Conservation (phyloP, 1,284 basidiomycete genomes). For the Anthracocystis walkeri region DNA sequence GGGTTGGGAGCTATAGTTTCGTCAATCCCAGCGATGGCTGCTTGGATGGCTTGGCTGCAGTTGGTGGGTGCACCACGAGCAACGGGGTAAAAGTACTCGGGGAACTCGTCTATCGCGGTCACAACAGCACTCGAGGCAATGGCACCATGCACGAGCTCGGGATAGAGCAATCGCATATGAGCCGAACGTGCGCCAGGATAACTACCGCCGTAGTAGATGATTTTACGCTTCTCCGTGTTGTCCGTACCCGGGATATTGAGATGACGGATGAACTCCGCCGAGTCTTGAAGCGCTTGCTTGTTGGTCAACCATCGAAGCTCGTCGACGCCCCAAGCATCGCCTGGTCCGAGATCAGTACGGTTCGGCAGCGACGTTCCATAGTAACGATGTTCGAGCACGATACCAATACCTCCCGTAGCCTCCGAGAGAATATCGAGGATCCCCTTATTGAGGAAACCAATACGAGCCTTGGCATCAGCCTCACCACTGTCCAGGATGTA, state of each 20-base stretch:
- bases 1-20: slow-evolving; percentile 60
- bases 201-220: slow-evolving; percentile 89
- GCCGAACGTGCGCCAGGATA: slow-evolving; percentile 95
- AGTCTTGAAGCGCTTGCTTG: slow-evolving; percentile 89
- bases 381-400: slow-evolving; percentile 79
- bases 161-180: slow-evolving; percentile 87
- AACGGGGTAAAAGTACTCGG: slow-evolving; percentile 85
- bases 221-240: slow-evolving; percentile 73
- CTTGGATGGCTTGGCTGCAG: slow-evolving; percentile 80
- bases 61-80: slow-evolving; percentile 78
- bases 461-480: slow-evolving; percentile 58
- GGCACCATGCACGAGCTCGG: slow-evolving; percentile 87
- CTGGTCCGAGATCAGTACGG: slow-evolving; percentile 78
- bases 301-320: slow-evolving; percentile 85
- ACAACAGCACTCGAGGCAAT: slow-evolving; percentile 78
- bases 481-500: slow-evolving; percentile 70
- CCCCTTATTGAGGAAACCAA: slow-evolving; percentile 72
- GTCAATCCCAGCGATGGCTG: slow-evolving; percentile 68
- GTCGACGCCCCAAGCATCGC: slow-evolving; percentile 60
- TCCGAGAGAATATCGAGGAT: slow-evolving; percentile 86
- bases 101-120: slow-evolving; percentile 66
- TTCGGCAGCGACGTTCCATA: slow-evolving; percentile 83
- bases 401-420: slow-evolving; percentile 83
- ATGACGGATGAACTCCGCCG: slow-evolving; percentile 86
- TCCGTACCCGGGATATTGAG: slow-evolving; percentile 80